These are phyloP conservation scores for Mucor indicus DNA, from an alignment of 371 early-diverging fungal genomes.

Conservation along the genomic window DNA sequence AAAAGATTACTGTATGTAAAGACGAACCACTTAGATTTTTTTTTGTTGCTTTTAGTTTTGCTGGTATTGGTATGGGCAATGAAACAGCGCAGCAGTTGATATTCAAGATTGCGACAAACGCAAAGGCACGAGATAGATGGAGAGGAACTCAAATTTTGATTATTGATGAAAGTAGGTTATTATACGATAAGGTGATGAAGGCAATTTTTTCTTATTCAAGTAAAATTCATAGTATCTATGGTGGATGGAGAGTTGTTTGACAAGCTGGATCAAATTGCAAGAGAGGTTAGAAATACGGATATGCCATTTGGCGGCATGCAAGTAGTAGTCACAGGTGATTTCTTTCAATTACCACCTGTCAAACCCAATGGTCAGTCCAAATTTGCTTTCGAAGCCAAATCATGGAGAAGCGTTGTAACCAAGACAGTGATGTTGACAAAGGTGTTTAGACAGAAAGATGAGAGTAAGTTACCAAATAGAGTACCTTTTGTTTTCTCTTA, in stretches of 20 bases:
- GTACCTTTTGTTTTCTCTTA: slow-evolving; percentile 12
- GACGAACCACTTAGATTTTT: no score
- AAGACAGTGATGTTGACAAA: slow-evolving; percentile 54
- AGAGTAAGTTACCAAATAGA: slow-evolving; percentile 21
- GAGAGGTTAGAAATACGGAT: slow-evolving; percentile 32
- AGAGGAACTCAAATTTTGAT: slow-evolving; percentile 62
- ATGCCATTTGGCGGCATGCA: slow-evolving; percentile 92
- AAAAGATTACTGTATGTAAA: no score
- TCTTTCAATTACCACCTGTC: slow-evolving; percentile 94
- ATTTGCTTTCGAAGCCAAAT: slow-evolving; percentile 75
- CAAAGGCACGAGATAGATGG: slow-evolving; percentile 63
- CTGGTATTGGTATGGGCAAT: slow-evolving; percentile 73
- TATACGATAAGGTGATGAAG: neutral
- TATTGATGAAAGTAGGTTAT: slow-evolving; percentile 81
- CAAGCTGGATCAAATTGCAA: slow-evolving; percentile 78
- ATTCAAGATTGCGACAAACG: slow-evolving; percentile 27
- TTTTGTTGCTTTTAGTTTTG: slow-evolving; percentile 52
- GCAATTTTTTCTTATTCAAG: neutral
- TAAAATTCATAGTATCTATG: slow-evolving; percentile 74
- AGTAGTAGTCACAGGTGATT: slow-evolving; percentile 88
- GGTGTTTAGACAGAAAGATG: slow-evolving; percentile 64
- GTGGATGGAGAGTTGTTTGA: slow-evolving; percentile 83
- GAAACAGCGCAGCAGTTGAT: slow-evolving; percentile 49
- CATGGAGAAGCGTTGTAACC: slow-evolving; percentile 60
- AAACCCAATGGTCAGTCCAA: slow-evolving; percentile 28